Conservation (phyloP, 2,329 filamentous ascomycete genomes). For the Penicillium concentricum region DNA sequence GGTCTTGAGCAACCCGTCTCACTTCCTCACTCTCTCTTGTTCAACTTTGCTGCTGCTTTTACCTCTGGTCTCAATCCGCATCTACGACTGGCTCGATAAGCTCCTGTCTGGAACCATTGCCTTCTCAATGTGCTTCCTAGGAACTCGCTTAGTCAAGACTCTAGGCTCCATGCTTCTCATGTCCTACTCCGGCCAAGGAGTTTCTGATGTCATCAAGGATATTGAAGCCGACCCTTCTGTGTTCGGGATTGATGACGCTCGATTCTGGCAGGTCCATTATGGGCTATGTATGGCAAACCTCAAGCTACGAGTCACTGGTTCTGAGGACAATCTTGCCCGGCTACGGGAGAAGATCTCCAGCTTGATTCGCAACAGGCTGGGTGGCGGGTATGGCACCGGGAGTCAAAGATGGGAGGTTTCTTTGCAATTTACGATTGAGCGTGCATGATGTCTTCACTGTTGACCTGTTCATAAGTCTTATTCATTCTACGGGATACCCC, state of each 20-base stretch:
- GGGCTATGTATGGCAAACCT: constrained; percentile 94
- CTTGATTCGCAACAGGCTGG: constrained; percentile 79
- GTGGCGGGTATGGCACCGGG: constrained; percentile 79
- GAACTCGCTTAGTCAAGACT: constrained; percentile 76
- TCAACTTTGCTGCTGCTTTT: constrained; percentile 76
- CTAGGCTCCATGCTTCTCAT: constrained; percentile 94
- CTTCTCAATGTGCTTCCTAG: constrained; percentile 82
- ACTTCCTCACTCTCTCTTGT: constrained; percentile 89
- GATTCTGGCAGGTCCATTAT: constrained; percentile 99
- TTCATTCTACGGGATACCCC: neutral
- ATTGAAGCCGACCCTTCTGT: constrained; percentile 79
- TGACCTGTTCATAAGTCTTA: neutral
- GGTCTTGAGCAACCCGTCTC: constrained; percentile 89
- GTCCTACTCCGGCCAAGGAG: constrained; percentile 67
- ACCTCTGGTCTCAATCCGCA: constrained; percentile 75
- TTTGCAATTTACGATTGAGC: constrained; percentile 68
- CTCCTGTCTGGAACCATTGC: constrained; percentile 79
- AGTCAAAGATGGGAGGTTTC: constrained; percentile 91
- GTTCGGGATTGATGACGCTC: constrained; percentile 77
- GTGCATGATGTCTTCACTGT: constrained; percentile 30
- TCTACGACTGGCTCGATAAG: constrained; percentile 81
- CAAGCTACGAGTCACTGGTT: constrained; percentile 70
- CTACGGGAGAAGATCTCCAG: constrained; percentile 73
- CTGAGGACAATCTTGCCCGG: constrained; percentile 69
- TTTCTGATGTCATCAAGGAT: constrained; percentile 75